These are phyloP conservation scores for Cadophora luteo-olivacea DNA, from an alignment of 2,329 filamentous ascomycete species.

Conservation along the genomic window DNA sequence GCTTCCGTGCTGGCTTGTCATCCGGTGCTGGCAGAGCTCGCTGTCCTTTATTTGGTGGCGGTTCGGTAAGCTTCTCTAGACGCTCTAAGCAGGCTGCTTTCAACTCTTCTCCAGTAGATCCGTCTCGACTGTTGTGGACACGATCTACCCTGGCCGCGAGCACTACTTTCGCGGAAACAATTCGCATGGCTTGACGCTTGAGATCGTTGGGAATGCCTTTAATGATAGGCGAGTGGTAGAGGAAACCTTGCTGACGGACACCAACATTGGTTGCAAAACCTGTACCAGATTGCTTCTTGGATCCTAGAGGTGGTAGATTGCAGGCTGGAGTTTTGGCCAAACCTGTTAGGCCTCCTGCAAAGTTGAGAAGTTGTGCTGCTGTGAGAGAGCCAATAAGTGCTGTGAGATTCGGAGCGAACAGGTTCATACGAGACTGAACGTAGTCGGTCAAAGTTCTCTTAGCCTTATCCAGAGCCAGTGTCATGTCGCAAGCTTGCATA, in stretches of 20 bases:
- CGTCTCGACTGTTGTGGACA: slow-evolving; percentile 81
- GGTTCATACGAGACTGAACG: slow-evolving; percentile 94
- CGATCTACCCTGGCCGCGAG: slow-evolving; percentile 92
- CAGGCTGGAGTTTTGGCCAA: slow-evolving; percentile 92
- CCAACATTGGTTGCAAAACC: slow-evolving; percentile 94
- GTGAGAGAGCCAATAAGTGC: slow-evolving; percentile 90
- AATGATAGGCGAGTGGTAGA: slow-evolving; percentile 92
- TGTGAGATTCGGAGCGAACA: slow-evolving; percentile 94
- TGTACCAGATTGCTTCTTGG: slow-evolving; percentile 79
- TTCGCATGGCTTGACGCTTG: slow-evolving; percentile 92
- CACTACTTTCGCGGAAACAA: slow-evolving; percentile 90
- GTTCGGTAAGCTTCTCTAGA: slow-evolving; percentile 90
- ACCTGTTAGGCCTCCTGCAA: slow-evolving; percentile 85
- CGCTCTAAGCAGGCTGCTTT: slow-evolving; percentile 83
- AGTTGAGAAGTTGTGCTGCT: slow-evolving; percentile 95
- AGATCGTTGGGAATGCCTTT: slow-evolving; percentile 83
- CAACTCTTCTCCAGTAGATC: slow-evolving; percentile 81
- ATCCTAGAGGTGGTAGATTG: slow-evolving; percentile 89
- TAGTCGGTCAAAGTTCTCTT: slow-evolving; percentile 90
- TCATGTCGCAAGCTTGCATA: slow-evolving; percentile 82
- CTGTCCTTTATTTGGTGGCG: slow-evolving; percentile 85
- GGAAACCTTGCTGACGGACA: slow-evolving; percentile 87
- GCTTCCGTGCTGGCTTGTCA: slow-evolving; percentile 92
- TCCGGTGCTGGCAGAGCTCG: slow-evolving; percentile 90
- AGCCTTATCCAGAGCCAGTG: slow-evolving; percentile 83